Conservation (phyloP, 1,284 basidiomycete genomes). For the Ceratobasidium sp. region DNA sequence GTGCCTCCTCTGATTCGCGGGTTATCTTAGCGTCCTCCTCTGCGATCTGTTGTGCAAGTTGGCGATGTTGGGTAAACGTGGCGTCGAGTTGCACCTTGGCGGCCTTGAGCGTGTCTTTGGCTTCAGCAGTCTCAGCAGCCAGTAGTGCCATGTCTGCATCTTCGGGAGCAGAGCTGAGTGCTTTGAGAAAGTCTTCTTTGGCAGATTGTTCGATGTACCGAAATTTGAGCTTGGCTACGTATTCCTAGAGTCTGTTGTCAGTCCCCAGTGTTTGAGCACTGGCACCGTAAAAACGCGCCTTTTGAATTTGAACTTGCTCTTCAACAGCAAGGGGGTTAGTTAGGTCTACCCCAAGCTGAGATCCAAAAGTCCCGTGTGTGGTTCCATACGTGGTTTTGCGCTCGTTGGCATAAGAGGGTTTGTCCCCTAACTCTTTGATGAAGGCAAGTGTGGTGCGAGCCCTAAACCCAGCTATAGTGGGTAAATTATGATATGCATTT, state of each 20-base stretch:
- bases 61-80: constrained; percentile 31
- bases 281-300: not conserved
- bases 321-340: constrained; percentile 33
- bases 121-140: constrained; percentile 27
- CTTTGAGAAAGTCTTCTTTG: constrained; percentile 40
- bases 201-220: constrained; percentile 42
- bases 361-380: constrained; percentile 19
- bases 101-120: constrained; percentile 29
- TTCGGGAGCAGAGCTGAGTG: constrained; percentile 38
- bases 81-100: constrained; percentile 34
- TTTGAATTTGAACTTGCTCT: constrained; percentile 41
- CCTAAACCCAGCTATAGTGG: not conserved
- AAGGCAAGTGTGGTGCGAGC: constrained; percentile 30
- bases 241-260: constrained; percentile 20
- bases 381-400: constrained; percentile 31
- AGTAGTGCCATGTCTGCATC: constrained; percentile 34
- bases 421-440: constrained; percentile 31
- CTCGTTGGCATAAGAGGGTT: constrained; percentile 19
- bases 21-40: constrained; percentile 28
- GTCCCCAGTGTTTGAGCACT: not conserved
- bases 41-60: constrained; percentile 28
- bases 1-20: constrained; percentile 26
- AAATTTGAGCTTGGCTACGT: constrained; percentile 41
- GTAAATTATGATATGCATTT: not conserved
- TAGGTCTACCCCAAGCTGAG: constrained; percentile 33